Evolutionary conservation across 805 yeast genomes (phyloP), one percentile per base, ranked within the genome.

Genomic region (Wickerhamiella sorbophila): DNA sequence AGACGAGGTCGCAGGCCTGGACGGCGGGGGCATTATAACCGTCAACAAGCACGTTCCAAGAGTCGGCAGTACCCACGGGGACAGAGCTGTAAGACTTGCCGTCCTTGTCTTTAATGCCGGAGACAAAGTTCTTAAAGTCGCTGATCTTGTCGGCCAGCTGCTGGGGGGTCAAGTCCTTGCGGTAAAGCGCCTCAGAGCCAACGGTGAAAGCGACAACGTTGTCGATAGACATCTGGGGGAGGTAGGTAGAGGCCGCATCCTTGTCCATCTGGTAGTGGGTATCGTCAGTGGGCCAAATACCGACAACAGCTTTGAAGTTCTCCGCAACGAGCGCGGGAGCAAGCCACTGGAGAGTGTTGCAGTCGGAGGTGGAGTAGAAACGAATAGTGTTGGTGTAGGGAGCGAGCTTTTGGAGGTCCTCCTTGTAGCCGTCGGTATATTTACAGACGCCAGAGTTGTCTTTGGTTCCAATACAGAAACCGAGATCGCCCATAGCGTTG

Each of bases 141-240:
- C 61, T 50, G 57, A 88, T 86, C 54, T 69, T 69, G 50, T 58
- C 62, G 39, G 95, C 93, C 57, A 88, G 75, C 43, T 73, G 74
- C 27, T 68, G 54, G 36, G 94, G 86, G 40, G 87, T 70, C 65
- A 87, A 50, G 61, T 88, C 97, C 32, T 62, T 75, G 71, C 97
- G 84, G 75, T 88, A 88, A 50, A 88, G 71, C 45, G 95, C 88
- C 71, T 88, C 97, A 20, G 96, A 86, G 51, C 97, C 97, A 51
- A 88, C 97, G 41, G 84, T 70, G 65, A 88, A 69, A 37, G 77
- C 83, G 54, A 76, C 74, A 55, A 88, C 71, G 49, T 84, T 74
- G 40, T 47, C 48, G 40, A 74, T 67, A 47, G 73, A 70, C 48
- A 86, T 69, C 26, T 55, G 64, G 54, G 95, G 94, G 61, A 88